A percentile compares a stretch with the other conserved stretches of the same genome.
Evolutionary conservation across 1,284 basidiomycete species (phyloP).

Genomic region (Macrocystidia cucumis): DNA sequence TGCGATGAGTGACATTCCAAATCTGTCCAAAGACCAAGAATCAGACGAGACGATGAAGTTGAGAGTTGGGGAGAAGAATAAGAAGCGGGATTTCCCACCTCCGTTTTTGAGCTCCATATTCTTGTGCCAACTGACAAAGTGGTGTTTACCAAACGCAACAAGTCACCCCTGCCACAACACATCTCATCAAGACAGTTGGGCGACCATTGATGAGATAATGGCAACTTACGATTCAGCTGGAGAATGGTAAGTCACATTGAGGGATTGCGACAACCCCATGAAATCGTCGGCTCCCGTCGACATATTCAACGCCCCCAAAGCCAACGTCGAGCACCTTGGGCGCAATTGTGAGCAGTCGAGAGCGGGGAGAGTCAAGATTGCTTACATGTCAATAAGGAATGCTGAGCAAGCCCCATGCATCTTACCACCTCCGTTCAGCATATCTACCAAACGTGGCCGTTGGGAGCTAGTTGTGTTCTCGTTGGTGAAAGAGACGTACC

Average conservation of each 20-base stretch:
- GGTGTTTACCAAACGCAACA: constrained; percentile 37
- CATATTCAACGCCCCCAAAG: constrained; percentile 25
- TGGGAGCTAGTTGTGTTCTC: background rate
- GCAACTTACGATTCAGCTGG: constrained; percentile 36
- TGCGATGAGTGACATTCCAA: constrained; percentile 42
- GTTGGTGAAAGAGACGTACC: constrained; percentile 23
- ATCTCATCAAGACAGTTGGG: background rate
- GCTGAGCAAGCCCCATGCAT: constrained; percentile 47
- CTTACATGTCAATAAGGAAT: constrained; percentile 43
- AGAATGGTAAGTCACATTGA: constrained; percentile 45
- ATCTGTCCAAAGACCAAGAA: constrained; percentile 28
- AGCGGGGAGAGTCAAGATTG: constrained; percentile 1
- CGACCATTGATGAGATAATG: background rate
- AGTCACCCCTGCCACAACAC: constrained; percentile 36
- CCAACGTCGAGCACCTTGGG: constrained; percentile 37
- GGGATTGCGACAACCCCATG: constrained; percentile 34
- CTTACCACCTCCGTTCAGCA: constrained; percentile 36
- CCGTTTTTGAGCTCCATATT: constrained; percentile 33
- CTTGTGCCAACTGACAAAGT: constrained; percentile 35
- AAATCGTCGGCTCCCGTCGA: constrained; percentile 16
- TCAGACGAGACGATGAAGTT: background rate
- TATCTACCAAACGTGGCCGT: constrained; percentile 36
- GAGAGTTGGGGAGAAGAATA: constrained; percentile 1
- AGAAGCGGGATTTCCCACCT: constrained; percentile 29
- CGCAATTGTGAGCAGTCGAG: background rate